These are phyloP conservation scores for Pseudoturritis turrita DNA, from an alignment of 345 rosid genomes.

Conservation along the genomic window DNA sequence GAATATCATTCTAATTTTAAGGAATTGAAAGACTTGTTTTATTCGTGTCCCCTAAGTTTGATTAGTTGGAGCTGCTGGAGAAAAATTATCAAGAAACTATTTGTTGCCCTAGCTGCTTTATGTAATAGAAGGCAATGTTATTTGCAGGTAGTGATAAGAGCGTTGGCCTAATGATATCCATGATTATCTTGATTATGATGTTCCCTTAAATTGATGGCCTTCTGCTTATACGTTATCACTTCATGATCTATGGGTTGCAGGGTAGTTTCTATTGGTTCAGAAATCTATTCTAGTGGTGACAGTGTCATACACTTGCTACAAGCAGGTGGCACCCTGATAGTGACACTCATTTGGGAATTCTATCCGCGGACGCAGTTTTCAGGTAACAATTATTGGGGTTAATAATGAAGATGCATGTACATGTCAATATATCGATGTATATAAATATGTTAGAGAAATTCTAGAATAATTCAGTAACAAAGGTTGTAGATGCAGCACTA, in stretches of 20 bases:
- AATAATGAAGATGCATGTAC: background rate
- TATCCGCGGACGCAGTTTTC: conserved; percentile 95
- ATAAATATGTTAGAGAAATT: background rate
- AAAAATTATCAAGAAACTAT: too few species aligned
- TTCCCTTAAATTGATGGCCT: background rate
- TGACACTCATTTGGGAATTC: conserved; percentile 73
- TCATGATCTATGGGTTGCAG: conserved; percentile 39
- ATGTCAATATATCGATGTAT: background rate
- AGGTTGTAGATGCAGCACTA: too few species aligned
- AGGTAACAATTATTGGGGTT: conserved; percentile 44
- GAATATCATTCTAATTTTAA: too few species aligned
- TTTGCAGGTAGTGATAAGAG: conserved; percentile 63
- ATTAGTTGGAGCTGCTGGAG: too few species aligned
- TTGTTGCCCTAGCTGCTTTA: too few species aligned
- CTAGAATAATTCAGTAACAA: background rate
- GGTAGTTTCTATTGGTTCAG: conserved; percentile 74
- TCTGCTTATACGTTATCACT: conserved; percentile 1
- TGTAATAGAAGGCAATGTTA: conserved; percentile 42
- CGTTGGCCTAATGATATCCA: background rate
- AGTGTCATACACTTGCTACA: conserved; percentile 52
- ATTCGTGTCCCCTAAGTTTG: too few species aligned
- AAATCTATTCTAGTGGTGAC: conserved; percentile 49
- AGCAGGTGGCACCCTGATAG: conserved; percentile 88
- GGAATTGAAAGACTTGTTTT: too few species aligned
- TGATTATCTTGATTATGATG: background rate